Percentiles rank a stretch among this genome's conserved stretches.
phyloP scores from a whole-genome alignment of 2,329 filamentous ascomycete genomes.

The Rhynchosporium secalis region DNA sequence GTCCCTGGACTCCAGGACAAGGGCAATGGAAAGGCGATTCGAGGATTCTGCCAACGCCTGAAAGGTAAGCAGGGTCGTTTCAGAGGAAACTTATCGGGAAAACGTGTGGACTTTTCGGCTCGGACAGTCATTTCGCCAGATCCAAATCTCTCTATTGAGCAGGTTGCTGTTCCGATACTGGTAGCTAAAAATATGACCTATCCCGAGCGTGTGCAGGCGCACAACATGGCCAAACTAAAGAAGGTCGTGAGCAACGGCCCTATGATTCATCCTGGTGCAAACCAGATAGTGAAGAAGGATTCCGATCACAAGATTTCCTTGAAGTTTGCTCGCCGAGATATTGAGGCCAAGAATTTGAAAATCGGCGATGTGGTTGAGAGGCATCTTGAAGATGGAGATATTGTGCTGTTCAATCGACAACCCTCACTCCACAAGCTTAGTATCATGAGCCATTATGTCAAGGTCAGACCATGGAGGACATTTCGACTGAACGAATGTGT shows the following conservation, averaged over 20 bases:
- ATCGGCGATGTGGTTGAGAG: conserved; percentile 90
- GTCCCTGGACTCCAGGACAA: conserved; percentile 89
- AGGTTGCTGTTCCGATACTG: conserved; percentile 86
- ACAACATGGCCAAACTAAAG: conserved; percentile 82
- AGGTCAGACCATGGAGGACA: conserved; percentile 91
- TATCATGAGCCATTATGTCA: conserved; percentile 94
- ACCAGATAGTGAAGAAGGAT: conserved; percentile 73
- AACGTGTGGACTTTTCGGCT: conserved; percentile 97
- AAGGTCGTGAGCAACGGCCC: conserved; percentile 74
- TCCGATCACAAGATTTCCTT: conserved; percentile 70
- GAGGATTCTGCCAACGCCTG: conserved; percentile 90
- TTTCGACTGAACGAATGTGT: conserved; percentile 98
- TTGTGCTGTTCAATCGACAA: conserved; percentile 97
- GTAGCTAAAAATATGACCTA: conserved; percentile 98
- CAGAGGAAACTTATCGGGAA: conserved; percentile 93
- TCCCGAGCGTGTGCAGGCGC: conserved; percentile 80
- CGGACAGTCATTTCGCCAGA: conserved; percentile 97
- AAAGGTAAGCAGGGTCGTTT: conserved; percentile 98
- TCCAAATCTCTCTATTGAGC: conserved; percentile 88
- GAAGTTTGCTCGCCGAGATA: conserved; percentile 70
- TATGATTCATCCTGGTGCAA: conserved; percentile 82
- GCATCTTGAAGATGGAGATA: conserved; percentile 91
- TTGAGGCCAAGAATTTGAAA: conserved; percentile 71
- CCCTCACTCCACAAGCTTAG: conserved; percentile 97
- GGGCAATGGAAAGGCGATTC: conserved; percentile 82